phyloP scores from a whole-genome alignment of 2,329 filamentous ascomycete genomes.

The Talaromyces sp. region DNA sequence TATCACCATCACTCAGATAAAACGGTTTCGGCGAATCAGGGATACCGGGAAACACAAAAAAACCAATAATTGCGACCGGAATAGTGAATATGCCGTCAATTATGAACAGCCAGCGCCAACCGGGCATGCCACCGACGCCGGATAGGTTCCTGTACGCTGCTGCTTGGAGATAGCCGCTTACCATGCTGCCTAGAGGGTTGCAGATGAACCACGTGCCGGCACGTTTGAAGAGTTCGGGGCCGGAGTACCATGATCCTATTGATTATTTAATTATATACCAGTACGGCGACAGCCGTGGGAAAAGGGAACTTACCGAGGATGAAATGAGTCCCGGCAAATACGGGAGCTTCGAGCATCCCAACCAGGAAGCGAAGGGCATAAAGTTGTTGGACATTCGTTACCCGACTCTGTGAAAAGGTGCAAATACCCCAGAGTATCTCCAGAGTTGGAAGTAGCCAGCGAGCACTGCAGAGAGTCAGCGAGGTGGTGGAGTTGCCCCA shows the following conservation, averaged over 20 bases:
- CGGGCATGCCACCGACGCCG: slow-evolving; percentile 45
- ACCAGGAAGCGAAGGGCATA: slow-evolving; percentile 33
- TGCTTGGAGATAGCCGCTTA: slow-evolving; percentile 47
- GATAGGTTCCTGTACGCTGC: slow-evolving; percentile 51
- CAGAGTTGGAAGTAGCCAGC: not conserved
- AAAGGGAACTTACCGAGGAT: slow-evolving; percentile 22
- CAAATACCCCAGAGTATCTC: slow-evolving; percentile 33
- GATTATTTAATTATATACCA: too few relatives aligned
- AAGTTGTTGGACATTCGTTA: slow-evolving; percentile 29
- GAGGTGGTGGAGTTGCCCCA: not conserved
- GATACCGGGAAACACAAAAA: slow-evolving; percentile 43
- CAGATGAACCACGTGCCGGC: slow-evolving; percentile 52
- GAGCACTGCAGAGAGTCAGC: not conserved
- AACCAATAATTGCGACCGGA: slow-evolving; percentile 52
- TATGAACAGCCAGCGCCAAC: slow-evolving; percentile 55
- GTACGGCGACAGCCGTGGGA: too few relatives aligned
- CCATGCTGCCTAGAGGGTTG: slow-evolving; percentile 24
- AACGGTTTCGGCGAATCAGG: slow-evolving; percentile 40
- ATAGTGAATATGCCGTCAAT: slow-evolving; percentile 53
- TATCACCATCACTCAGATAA: slow-evolving; percentile 34
- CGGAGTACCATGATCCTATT: slow-evolving; percentile 38
- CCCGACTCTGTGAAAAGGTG: slow-evolving; percentile 31
- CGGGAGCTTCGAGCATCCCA: slow-evolving; percentile 26
- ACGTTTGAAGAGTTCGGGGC: slow-evolving; percentile 49
- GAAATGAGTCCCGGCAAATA: slow-evolving; percentile 26